A percentile compares a stretch with the other conserved stretches of the same genome.
Evolutionary conservation across 129 eudicot genomes (phyloP).

Genomic region (Scalesia atractyloides): DNA sequence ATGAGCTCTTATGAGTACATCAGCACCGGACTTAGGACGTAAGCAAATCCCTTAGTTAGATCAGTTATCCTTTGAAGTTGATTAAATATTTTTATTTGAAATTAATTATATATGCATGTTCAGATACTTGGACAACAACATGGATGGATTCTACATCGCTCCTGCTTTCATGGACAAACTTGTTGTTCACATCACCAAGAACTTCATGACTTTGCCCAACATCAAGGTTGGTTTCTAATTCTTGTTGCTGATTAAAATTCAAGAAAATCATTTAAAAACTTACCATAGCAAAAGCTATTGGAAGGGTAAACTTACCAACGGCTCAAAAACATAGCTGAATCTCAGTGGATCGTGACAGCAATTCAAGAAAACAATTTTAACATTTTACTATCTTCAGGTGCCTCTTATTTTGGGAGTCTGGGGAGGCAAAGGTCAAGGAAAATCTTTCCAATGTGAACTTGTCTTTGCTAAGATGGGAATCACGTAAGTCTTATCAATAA

Average conservation of each 20-base stretch:
- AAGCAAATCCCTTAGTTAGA: not conserved
- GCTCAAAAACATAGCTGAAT: too few relatives aligned
- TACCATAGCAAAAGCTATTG: too few relatives aligned
- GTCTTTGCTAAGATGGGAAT: constrained; percentile 99
- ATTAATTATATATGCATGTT: not conserved
- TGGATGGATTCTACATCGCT: constrained; percentile 91
- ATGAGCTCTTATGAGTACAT: constrained; percentile 83
- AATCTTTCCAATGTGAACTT: constrained; percentile 98
- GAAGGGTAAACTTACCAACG: too few relatives aligned
- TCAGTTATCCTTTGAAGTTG: not conserved
- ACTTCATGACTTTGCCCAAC: constrained; percentile 97
- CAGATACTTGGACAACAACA: constrained; percentile 81
- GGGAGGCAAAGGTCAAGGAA: constrained; percentile 99
- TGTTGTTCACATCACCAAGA: constrained; percentile 94
- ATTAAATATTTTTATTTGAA: not conserved
- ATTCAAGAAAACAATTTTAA: not conserved
- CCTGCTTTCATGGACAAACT: constrained; percentile 99
- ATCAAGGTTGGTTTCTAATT: constrained; percentile 58
- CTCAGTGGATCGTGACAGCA: not conserved
- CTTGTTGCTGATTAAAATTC: not conserved
- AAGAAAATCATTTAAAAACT: too few relatives aligned
- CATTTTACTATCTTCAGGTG: constrained; percentile 39
- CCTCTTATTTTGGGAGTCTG: constrained; percentile 95
- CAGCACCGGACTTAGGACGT: constrained; percentile 74
- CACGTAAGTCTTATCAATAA: constrained; percentile 46